A percentile compares a stretch with the other conserved stretches of the same genome.
These are phyloP conservation scores for Exserohilum rostratum DNA, from an alignment of 2,329 filamentous ascomycete genomes.

Conservation along the genomic window DNA sequence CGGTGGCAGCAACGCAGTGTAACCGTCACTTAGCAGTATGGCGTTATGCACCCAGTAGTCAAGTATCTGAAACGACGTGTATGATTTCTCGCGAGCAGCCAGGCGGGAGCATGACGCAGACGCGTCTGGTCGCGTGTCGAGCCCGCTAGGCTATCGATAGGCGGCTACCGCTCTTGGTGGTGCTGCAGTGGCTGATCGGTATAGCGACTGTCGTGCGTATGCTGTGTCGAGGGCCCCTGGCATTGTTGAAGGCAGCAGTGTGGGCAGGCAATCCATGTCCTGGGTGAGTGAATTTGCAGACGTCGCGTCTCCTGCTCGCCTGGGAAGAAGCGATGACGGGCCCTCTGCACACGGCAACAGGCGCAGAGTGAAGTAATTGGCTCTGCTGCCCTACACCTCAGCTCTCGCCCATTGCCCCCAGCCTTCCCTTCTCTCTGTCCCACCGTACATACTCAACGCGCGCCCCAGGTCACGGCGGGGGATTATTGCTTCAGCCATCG, in stretches of 20 bases:
- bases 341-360: not conserved
- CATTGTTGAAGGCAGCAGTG: conserved; percentile 10
- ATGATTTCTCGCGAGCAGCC: not conserved
- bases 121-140: conserved; percentile 18
- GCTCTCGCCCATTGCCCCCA: not conserved
- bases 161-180: not conserved
- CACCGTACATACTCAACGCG: not conserved
- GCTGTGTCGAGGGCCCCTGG: conserved; percentile 5
- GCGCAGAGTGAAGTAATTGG: not conserved
- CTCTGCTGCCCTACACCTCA: not conserved
- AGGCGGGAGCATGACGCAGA: conserved; percentile 4
- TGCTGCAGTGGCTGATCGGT: not conserved
- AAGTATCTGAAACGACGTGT: not conserved
- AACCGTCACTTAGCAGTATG: not conserved
- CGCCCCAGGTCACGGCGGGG: not conserved
- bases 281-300: not conserved
- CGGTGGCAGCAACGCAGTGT: not conserved
- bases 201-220: conserved; percentile 6
- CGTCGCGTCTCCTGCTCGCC: conserved; percentile 7
- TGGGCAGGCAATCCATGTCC: conserved; percentile 7
- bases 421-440: not conserved
- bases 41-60: not conserved
- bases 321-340: conserved; percentile 2
- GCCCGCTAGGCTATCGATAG: conserved; percentile 4
- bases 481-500: not conserved